Evolutionary conservation across 352 stramenopile species (phyloP), one percentile per base, ranked within the genome.

Genomic region (Phytopythium boreale): DNA sequence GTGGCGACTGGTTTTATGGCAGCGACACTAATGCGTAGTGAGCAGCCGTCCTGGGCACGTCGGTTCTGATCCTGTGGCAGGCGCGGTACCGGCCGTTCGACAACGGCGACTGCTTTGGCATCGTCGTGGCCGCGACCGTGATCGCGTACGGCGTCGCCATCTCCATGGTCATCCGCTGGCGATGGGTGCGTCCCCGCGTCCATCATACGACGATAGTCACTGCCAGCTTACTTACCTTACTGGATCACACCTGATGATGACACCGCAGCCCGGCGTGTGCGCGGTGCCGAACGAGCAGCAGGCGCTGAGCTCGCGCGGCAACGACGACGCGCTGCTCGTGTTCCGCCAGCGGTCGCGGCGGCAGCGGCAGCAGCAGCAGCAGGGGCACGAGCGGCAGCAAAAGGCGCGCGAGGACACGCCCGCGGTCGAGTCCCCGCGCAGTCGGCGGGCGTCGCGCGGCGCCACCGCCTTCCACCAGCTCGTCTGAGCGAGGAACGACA

Each of bases 161-260:
- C 47, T 91, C 85, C 29, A 93, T 93, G 85, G 61, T 75, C 31
- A 80, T 91, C 22, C 80, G 81, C 20, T 93, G 83, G 82, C 82
- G 82, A 66, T 93, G 82, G 81, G 80, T 86, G 60, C 34, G 79
- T 72, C 15, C 22, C 43, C 50, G 7, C 14, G 3, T 22, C 15
- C 5, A 5, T 20, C 24, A 22, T 14, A 5, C 9, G 4, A 11
- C 4, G 19, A n/a, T 8, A 14, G 22, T 26, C 24, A 26, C 46
- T 4, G 7, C 34, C 20, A 0, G n/a, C 36, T 2, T 10, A 59
- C 43, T 52, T 19, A 64, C 47, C 29, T 7, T 3, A 8, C 3
- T 34, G 29, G 29, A 34, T 20, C 43, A 50, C 17, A 64, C 34
- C 27, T 66, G 24, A 69, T 51, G 31, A 10, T 56, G 31, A 24